These are phyloP conservation scores for Sclerotinia spermophila DNA, from an alignment of 2,329 filamentous ascomycete genomes.

Conservation along the genomic window DNA sequence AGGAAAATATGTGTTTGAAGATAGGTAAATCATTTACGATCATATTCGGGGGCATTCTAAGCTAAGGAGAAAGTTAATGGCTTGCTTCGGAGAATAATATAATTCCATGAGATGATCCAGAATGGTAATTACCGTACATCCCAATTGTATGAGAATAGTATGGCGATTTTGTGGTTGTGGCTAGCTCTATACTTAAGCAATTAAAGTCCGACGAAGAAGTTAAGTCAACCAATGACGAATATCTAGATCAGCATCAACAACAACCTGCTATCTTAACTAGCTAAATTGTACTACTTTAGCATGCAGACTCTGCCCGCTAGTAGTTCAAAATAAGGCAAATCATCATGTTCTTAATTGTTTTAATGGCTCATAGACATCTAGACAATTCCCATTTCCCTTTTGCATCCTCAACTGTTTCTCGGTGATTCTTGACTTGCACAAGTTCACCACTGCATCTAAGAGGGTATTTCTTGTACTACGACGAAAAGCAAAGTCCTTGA, in stretches of 20 bases:
- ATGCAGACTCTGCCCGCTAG: neutral
- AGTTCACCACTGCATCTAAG: too few species aligned
- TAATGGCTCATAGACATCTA: too few species aligned
- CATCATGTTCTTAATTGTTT: neutral
- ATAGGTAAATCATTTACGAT: conserved; percentile 36
- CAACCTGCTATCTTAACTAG: neutral
- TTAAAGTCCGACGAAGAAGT: neutral
- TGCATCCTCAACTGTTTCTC: neutral
- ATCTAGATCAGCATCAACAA: neutral
- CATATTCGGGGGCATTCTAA: conserved; percentile 36
- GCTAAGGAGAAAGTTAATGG: conserved; percentile 27
- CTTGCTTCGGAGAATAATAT: neutral
- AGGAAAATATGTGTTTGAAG: conserved; percentile 35
- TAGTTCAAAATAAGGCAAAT: too few species aligned
- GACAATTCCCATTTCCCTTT: neutral
- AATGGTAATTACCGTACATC: neutral
- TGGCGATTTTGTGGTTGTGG: neutral
- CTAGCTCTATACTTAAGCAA: neutral
- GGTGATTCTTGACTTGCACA: neutral
- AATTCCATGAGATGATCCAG: neutral
- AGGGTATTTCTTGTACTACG: neutral
- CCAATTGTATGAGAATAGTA: neutral
- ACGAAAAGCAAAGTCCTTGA: neutral
- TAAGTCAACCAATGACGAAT: neutral
- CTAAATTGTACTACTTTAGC: neutral